Conservation (phyloP, 1,284 basidiomycete species). For the Rhodotorula sp. region DNA sequence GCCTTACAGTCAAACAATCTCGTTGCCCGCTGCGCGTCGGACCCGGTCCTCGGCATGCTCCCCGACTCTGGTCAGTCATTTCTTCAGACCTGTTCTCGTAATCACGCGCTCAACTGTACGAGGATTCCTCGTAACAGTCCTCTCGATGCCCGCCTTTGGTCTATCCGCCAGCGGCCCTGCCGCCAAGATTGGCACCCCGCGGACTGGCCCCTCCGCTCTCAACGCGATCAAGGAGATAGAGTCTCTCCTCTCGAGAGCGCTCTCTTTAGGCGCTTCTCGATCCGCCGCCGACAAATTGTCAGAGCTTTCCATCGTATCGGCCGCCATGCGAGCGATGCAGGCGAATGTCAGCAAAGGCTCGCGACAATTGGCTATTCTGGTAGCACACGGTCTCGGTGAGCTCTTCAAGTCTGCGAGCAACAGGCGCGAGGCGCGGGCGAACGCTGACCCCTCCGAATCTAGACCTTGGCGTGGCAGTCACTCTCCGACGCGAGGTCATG, state of each 20-base stretch:
- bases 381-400: constrained; percentile 66
- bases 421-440: too few relatives aligned
- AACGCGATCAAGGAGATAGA: constrained; percentile 37
- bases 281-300: constrained; percentile 29
- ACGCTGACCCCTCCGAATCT: constrained; percentile 43
- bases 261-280: constrained; percentile 27
- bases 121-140: constrained; percentile 18
- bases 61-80: constrained; percentile 38
- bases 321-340: constrained; percentile 69
- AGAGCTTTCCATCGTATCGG: constrained; percentile 44
- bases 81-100: accelerated
- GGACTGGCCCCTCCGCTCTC: constrained; percentile 21
- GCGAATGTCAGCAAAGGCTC: constrained; percentile 68
- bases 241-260: constrained; percentile 23
- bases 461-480: constrained; percentile 69
- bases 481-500: constrained; percentile 67
- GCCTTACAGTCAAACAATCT: constrained; percentile 42
- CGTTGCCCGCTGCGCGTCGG: constrained; percentile 42
- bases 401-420: too few relatives aligned
- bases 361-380: constrained; percentile 54
- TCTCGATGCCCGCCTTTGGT: constrained; percentile 36
- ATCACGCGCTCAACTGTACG: neutral
- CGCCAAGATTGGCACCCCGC: constrained; percentile 30
- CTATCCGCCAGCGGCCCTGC: constrained; percentile 1
- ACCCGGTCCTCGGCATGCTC: constrained; percentile 50